Base-by-base conservation (phyloP, 1,284 basidiomycete genomes). In the Trichosporon inkin region DNA sequence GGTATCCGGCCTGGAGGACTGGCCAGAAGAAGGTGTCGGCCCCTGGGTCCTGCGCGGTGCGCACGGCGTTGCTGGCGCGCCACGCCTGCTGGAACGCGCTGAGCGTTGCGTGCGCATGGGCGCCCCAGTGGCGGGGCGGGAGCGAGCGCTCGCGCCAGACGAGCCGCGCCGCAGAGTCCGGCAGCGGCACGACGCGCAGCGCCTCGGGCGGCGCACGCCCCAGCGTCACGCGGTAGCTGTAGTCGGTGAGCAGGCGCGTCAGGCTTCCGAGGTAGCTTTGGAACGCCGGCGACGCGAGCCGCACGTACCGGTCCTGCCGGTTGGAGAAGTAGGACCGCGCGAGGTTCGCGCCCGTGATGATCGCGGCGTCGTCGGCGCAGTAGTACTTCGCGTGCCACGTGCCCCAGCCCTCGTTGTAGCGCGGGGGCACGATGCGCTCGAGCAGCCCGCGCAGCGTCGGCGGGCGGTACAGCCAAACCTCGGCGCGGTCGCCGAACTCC, bases 341-440 rank as follows among this genome's bases (percentile, higher is more conserved):
- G 51, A 99, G 82, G 74, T 99, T 99, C n/a, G 95, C 95, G 1
- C 95, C 96, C 70, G 86, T 92, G 65, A 99, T 87, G 73, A 99
- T 85, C 38, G 99, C 84, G 59, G 92, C 86, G 72, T 97, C 87
- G 72, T 99, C 96, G 0, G 85, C 88, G 16, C 91, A 91, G 71
- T 99, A 99, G 61, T 95, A 85, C 79, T 99, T 99, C 20, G 93
- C 89, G 75, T 99, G 96, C 90, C 95, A 97, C 3, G 95, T 89
- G 0, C 96, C 95, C 88, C 92, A 98, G 0, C 94, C 96, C 79
- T 99, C 96, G 71, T 98, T 94, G 78, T 93, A 96, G 47, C 96
- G 82, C 54, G 90, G 88, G 2, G 96, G 96, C 1, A 98, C 85
- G 20, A 94, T 62, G 61, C 82, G 84, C 41, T 90, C 86, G 73